Base-by-base conservation (phyloP, 2,329 filamentous ascomycete genomes). In the Exutisphaerella laricina region DNA sequence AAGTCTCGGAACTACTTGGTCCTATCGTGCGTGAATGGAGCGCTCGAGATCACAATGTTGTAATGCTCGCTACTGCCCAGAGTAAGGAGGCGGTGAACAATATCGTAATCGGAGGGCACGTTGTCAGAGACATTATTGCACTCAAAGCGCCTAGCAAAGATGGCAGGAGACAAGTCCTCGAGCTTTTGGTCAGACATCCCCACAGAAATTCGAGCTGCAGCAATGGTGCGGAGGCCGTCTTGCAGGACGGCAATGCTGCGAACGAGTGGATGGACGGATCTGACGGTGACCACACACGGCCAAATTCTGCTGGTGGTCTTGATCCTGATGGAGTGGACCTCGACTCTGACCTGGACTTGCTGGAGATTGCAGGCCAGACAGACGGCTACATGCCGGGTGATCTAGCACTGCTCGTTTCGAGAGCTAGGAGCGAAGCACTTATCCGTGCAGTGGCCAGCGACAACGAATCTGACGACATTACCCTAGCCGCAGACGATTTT, bases 381-480 rank as follows among this genome's bases (percentile, higher is more conserved):
- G 92, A 98, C 60, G 92, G 92, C 1, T 98, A 97, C 62, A 96
- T 97, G 89, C 90, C 92, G 1, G 92, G 89, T 3, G 92, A 98
- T 63, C 73, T 98, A 26, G 81, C 84, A 12, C 75, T 96, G 2
- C 78, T 98, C 8, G 85, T 94, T 13, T 83, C 87, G 8, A 79
- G 92, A 45, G 90, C 92, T 26, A 80, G 89, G 41, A 95, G 90
- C 56, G 92, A 97, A 67, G 87, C 90, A 18, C 77, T 98, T 12
- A 94, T 97, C 55, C 84, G 90, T 7, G 83, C 84, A 5, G 82
- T 97, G 20, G 63, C 61, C 4, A 50, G 58, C 25, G 50, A 58
- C 2, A 60, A 59, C 1, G n/a, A 68, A 2, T 69, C 73, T 1
- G 63, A 66, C 45, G 68, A 73, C 29, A 74, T 94, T 20, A 77